Evolutionary conservation across 805 yeast species (phyloP), one percentile per base, ranked within the genome.

Genomic region (Ogataea philodendri): DNA sequence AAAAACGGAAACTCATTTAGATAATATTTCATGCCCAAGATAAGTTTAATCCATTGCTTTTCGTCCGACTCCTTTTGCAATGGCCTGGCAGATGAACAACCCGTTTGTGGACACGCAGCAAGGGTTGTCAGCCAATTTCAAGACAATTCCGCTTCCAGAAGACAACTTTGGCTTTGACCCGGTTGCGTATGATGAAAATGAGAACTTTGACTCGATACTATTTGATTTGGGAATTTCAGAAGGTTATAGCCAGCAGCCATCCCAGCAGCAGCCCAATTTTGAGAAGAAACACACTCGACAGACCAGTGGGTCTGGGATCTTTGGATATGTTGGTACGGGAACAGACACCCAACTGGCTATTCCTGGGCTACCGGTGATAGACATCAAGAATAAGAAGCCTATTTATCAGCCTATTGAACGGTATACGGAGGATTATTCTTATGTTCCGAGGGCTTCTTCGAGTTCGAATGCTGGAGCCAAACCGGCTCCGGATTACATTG

Each of bases 241-340:
- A 30, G 43, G 85, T 5, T 39, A 26, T 14, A 29, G 23, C n/a
- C 42, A 40, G 22, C 41, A 36, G 10, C 34, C 15, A 29, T 30
- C 16, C n/a, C 42, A 40, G 22, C 41, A 36, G 10, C 34, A 16
- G 30, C 32, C 16, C 22, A 30, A 22, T 13, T 30, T 39, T 29
- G 32, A 34, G 18, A 52, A 46, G 39, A 54, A 58, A 15, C 90
- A 83, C 53, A 60, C 70, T 35, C 72, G 85, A 45, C 76, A 77
- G 39, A 67, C 74, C 13, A 81, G 88, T 63, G 94, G 94, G 9
- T 81, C 90, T 4, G 90, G 84, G 2, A 83, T 84, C 17, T 84
- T 84, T 58, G 94, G 94, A 0, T 83, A 73, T 46, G 63, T 69
- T 7, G 78, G 76, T 29, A 30, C 44, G 0, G 89, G 83, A 54